Evolutionary conservation across 2,329 filamentous ascomycete species (phyloP).

Genomic region (Ceratocystis eucalypticola): DNA sequence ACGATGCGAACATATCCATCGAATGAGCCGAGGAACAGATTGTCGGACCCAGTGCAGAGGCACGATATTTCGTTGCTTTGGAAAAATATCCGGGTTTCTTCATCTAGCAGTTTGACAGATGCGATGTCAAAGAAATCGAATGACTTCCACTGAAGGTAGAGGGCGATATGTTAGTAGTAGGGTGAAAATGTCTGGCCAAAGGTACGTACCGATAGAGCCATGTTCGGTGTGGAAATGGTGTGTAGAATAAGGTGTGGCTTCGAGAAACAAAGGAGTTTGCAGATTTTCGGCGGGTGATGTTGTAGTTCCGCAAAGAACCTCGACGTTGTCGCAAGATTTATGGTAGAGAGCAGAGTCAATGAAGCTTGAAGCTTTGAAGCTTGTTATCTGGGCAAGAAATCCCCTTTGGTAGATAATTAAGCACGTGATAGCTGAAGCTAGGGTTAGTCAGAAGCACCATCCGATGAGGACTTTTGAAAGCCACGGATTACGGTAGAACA

Average conservation of each 20-base stretch:
- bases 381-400: background rate
- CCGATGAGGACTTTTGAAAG: background rate
- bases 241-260: too few relatives aligned
- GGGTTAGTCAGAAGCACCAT: background rate
- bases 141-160: conserved; percentile 67
- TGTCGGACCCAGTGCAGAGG: conserved; percentile 75
- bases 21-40: conserved; percentile 73
- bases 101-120: conserved; percentile 65
- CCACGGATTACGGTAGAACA: too few relatives aligned
- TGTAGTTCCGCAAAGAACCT: background rate
- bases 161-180: conserved; percentile 1
- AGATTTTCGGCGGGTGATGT: background rate
- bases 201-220: conserved; percentile 17
- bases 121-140: conserved; percentile 99
- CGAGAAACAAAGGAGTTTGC: too few relatives aligned
- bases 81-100: conserved; percentile 65
- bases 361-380: background rate
- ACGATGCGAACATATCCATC: conserved; percentile 82
- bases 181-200: background rate
- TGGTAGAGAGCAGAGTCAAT: too few relatives aligned
- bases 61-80: conserved; percentile 72
- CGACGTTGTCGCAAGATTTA: background rate
- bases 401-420: background rate
- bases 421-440: background rate
- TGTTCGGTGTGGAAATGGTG: background rate